These are phyloP conservation scores for Hypoxylon sp. DNA, from an alignment of 2,329 filamentous ascomycete genomes.

Conservation along the genomic window DNA sequence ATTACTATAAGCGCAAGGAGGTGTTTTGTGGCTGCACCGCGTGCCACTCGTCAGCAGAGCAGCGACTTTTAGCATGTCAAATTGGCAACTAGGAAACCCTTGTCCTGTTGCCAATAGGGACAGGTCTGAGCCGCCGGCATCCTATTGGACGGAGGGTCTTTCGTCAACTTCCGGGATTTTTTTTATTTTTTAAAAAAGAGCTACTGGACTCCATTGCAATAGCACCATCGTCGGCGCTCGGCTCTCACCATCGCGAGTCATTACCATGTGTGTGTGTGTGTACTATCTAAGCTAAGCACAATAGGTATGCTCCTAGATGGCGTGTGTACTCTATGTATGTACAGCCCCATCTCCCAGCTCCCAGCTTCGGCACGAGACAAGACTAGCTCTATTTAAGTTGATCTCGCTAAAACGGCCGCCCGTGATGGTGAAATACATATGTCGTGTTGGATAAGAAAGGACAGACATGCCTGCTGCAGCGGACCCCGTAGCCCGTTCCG, in stretches of 20 bases:
- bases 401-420: conserved; percentile 12
- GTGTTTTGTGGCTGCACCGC: conserved; percentile 34
- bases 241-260: conserved; percentile 21
- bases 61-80: conserved; percentile 30
- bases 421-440: not conserved
- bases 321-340: too few relatives aligned
- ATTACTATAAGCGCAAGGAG: conserved; percentile 25
- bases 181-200: not conserved
- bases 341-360: too few relatives aligned
- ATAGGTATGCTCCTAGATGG: too few relatives aligned
- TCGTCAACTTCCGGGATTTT: conserved; percentile 16
- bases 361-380: conserved; percentile 28
- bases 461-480: conserved; percentile 16
- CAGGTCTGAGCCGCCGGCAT: conserved; percentile 25
- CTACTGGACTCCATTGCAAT: too few relatives aligned
- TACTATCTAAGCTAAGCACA: too few relatives aligned
- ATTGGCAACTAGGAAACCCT: conserved; percentile 18
- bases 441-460: conserved; percentile 1
- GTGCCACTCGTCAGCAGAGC: conserved; percentile 17
- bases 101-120: conserved; percentile 25
- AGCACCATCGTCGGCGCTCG: conserved; percentile 28
- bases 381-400: not conserved
- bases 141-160: conserved; percentile 24
- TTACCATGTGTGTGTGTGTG: too few relatives aligned
- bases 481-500: conserved; percentile 26